Conservation (phyloP, 768 basidiomycete genomes). For the Botryobasidium botryosum region DNA sequence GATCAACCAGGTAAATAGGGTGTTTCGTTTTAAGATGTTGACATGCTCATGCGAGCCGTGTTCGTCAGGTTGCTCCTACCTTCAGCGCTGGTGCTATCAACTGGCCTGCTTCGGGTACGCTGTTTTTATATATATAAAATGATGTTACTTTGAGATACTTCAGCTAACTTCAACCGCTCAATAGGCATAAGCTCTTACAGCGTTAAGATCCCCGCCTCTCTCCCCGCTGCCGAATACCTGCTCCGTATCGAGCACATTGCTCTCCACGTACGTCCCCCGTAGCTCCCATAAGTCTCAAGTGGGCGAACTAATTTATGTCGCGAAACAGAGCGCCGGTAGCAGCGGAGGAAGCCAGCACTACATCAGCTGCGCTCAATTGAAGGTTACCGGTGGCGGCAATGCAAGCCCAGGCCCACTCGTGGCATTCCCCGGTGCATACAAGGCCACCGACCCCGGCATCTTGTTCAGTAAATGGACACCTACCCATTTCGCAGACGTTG, state of each 20-base stretch:
- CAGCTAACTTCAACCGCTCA: not conserved
- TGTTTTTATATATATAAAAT: no score
- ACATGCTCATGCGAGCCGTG: no score
- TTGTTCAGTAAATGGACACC: no score
- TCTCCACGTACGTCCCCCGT: not conserved
- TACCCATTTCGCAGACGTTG: no score
- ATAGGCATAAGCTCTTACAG: not conserved
- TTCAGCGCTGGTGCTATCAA: not conserved
- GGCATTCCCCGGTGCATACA: not conserved
- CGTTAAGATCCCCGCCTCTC: slow-evolving; percentile 7
- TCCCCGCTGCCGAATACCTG: slow-evolving; percentile 9
- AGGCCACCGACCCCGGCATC: no score
- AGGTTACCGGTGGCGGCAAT: not conserved
- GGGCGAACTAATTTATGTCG: not conserved
- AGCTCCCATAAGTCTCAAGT: not conserved
- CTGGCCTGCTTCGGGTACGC: slow-evolving; percentile 5
- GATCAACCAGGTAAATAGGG: slow-evolving; percentile 4
- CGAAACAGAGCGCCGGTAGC: not conserved
- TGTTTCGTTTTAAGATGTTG: no score
- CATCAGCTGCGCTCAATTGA: not conserved
- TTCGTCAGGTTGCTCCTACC: not conserved
- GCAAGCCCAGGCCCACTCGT: not conserved
- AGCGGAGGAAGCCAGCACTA: not conserved
- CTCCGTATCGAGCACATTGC: slow-evolving; percentile 8
- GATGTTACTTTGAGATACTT: not conserved